Conservation (phyloP, 163 green algal species). For the Chloroidium sp. region DNA sequence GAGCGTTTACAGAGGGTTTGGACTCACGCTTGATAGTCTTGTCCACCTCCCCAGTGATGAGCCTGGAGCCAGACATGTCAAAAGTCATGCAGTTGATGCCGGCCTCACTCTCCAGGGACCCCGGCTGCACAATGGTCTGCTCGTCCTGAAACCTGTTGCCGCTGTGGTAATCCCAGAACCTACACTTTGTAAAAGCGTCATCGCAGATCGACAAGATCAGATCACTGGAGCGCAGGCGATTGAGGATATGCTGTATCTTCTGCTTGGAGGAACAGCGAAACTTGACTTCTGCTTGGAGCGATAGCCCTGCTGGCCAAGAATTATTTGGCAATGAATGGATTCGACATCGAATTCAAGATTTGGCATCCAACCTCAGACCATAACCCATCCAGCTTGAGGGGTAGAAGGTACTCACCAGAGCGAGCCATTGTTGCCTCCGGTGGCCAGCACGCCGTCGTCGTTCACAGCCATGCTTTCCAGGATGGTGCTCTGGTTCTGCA, state of each 20-base stretch:
- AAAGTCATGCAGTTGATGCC: constrained; percentile 72
- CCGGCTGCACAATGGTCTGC: constrained; percentile 80
- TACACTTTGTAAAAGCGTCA: constrained; percentile 3
- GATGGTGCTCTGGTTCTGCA: constrained; percentile 87
- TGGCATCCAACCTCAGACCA: background rate
- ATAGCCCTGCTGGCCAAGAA: no score
- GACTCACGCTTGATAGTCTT: constrained; percentile 85
- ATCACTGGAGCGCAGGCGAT: no score
- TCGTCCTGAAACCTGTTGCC: constrained; percentile 91
- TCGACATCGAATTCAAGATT: no score
- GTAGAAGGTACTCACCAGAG: constrained; percentile 47
- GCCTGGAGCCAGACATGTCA: constrained; percentile 69
- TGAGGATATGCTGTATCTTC: no score
- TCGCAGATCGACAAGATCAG: no score
- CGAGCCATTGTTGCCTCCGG: constrained; percentile 76
- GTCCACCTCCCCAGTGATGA: constrained; percentile 89
- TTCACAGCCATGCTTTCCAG: constrained; percentile 91
- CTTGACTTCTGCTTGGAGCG: no score
- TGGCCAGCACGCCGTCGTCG: constrained; percentile 88
- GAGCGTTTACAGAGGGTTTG: no score
- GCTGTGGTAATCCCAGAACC: constrained; percentile 91
- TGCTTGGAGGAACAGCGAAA: no score
- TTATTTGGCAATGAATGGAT: no score
- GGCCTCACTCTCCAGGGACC: constrained; percentile 84
- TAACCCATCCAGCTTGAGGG: background rate